Percentiles rank a stretch among this genome's conserved stretches.
These are phyloP conservation scores for Colletotrichum shisoi DNA, from an alignment of 2,329 filamentous ascomycete genomes.

Conservation along the genomic window DNA sequence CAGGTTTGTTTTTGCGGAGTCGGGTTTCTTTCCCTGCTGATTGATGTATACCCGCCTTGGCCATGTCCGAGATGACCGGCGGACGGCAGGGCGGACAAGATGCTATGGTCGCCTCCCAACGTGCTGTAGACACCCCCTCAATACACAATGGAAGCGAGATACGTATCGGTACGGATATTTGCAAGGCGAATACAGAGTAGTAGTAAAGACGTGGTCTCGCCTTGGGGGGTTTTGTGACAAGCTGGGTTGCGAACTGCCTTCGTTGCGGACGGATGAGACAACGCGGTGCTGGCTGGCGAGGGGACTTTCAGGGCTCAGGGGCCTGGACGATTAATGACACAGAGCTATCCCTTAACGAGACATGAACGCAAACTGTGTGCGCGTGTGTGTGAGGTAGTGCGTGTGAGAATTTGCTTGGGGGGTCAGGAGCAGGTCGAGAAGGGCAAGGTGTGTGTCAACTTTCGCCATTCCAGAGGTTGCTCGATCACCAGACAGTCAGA, in stretches of 20 bases:
- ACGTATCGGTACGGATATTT: conserved; percentile 13
- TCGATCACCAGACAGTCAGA: neutral
- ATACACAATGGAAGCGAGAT: conserved; percentile 15
- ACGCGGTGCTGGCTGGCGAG: neutral
- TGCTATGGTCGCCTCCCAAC: conserved; percentile 13
- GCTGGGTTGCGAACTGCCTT: neutral
- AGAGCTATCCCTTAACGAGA: conserved; percentile 14
- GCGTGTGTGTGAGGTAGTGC: too few species aligned
- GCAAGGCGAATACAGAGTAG: conserved; percentile 25
- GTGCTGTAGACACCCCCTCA: conserved; percentile 10
- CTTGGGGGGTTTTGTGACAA: neutral
- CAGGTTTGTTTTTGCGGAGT: neutral
- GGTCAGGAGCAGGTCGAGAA: neutral
- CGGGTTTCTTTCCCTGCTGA: conserved; percentile 2
- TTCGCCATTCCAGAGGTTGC: neutral
- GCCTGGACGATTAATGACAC: conserved; percentile 4
- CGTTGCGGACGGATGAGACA: neutral
- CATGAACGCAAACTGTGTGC: neutral
- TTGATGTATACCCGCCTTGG: neutral
- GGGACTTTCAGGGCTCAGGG: neutral
- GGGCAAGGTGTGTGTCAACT: neutral
- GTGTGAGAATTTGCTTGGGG: neutral
- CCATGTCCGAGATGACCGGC: neutral
- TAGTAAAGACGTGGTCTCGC: conserved; percentile 13
- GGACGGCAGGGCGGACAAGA: neutral